Base-by-base conservation (phyloP, 768 basidiomycete genomes). In the Pluteus cervinus region DNA sequence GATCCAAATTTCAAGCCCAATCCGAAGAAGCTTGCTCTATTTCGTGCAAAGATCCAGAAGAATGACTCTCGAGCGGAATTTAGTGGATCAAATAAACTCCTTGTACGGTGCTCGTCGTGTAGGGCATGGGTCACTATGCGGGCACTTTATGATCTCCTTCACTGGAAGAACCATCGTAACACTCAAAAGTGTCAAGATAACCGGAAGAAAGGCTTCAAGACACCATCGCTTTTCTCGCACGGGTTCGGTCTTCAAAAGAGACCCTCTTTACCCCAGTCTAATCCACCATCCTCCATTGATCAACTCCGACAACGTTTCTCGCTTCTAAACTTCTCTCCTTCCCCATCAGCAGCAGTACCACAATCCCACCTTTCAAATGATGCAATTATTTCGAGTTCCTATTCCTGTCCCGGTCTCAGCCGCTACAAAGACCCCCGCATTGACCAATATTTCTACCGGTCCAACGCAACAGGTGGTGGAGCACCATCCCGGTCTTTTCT, bases 111-210 rank as follows among this genome's bases (percentile, higher is more conserved):
- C 21, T 49, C 50, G 2, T 26, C 34, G 7, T 52, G 50, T 25
- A 24, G 41, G 4, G 12, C 15, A 11, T 49, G 50, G 50, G 16
- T 50, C 7, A 17, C 4, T 4, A 51, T 51, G 50, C 39, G 50
- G 7, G 37, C 32, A 1, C 30, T 46, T 1, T 51, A 51, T 29
- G 50, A 49, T 16, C 18, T 34, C 6, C 30, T 26, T 3, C 40
- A 41, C 6, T 52, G 45, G 41, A 34, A 38, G 10, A 28, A 43
- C 3, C 48, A 52, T 26, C 48, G 48, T 0, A 15, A 17, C 8
- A 39, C 49, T 2, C 7, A 15, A 3, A 45, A 43, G 34, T 47
- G 45, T 34, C 23, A 23, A n/a, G 23, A 23, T 12, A 37, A 25
- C 23, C 24, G 37, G 25, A n/a, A n/a, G n/a, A n/a, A n/a, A n/a